phyloP scores from a whole-genome alignment of 2,329 filamentous ascomycete species.

The Pyrenophora teres region DNA sequence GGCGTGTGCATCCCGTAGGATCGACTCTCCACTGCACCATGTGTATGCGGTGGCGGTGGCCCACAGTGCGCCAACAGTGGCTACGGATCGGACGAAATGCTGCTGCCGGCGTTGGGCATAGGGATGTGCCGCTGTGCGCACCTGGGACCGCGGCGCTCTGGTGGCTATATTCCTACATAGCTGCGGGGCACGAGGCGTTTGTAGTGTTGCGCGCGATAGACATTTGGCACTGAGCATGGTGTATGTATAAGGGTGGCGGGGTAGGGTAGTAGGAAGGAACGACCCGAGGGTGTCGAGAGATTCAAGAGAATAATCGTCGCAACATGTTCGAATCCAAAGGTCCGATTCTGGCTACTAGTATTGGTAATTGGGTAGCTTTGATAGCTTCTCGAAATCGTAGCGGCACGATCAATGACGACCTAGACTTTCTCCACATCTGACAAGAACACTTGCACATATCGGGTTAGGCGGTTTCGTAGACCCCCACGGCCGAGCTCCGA shows the following conservation, averaged over 20 bases:
- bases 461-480: background rate
- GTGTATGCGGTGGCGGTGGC: conserved; percentile 53
- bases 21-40: conserved; percentile 48
- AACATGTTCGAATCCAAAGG: conserved; percentile 2
- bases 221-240: conserved; percentile 41
- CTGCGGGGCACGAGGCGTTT: conserved; percentile 29
- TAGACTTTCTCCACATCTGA: conserved; percentile 14
- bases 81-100: conserved; percentile 52
- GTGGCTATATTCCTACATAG: conserved; percentile 34
- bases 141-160: conserved; percentile 24
- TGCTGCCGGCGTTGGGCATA: conserved; percentile 53
- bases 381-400: conserved; percentile 14
- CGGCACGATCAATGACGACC: conserved; percentile 16
- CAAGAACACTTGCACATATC: background rate
- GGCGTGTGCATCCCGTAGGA: conserved; percentile 53
- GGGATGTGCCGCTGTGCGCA: conserved; percentile 37
- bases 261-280: conserved; percentile 5
- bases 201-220: conserved; percentile 37
- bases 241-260: conserved; percentile 8
- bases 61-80: conserved; percentile 50
- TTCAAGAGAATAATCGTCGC: conserved; percentile 24
- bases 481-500: conserved; percentile 15
- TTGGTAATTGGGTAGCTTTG: conserved; percentile 18
- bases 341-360: conserved; percentile 10
- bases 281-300: conserved; percentile 1